Base-by-base conservation (phyloP, 768 basidiomycete species). In the Lactarius hatsudake region DNA sequence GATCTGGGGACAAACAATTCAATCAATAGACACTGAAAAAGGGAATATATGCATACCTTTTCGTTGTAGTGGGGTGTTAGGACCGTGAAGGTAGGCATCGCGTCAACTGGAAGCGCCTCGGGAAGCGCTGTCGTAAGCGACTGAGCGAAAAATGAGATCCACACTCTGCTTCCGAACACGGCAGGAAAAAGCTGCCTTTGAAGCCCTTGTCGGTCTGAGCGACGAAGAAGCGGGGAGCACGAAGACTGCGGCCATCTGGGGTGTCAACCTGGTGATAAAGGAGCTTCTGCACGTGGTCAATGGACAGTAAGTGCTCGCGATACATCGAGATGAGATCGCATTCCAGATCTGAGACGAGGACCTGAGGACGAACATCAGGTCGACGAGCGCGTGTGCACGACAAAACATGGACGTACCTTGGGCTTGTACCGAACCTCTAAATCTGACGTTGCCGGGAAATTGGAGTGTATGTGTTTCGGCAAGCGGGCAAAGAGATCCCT, bases 31-130 rank as follows among this genome's bases (percentile, higher is more conserved):
- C 9, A 7, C 15, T 2, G 23, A 4, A 45, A 6, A 7, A 30
- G 20, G 8, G 3, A 43, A 30, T 23, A 42, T 28, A 13, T 6
- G 69, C 82, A 10, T 54, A 90, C 90, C 87, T 99, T 99, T 78
- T 99, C 97, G 67, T 91, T 97, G 77, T 99, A 99, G 78, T 99
- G 97, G 17, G 97, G 97, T 0, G 95, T 97, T 63, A 99, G 81
- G 28, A 99, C 96, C 55, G 97, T 98, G 83, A 99, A 99, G 0
- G 96, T 98, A 2, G 97, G 97, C 97, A 99, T 98, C n/a, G 95
- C 93, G 76, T 98, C 96, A 53, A 99, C 94, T 15, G 96, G 94
- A 40, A 98, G 79, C 9, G 97, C 91, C 71, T 93, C 90, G 23
- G 96, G 97, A 60, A 98, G 87, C 58, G 88, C 83, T n/a, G 95